Base-by-base conservation (phyloP, 768 basidiomycete species). In the Cubamyces sp. region DNA sequence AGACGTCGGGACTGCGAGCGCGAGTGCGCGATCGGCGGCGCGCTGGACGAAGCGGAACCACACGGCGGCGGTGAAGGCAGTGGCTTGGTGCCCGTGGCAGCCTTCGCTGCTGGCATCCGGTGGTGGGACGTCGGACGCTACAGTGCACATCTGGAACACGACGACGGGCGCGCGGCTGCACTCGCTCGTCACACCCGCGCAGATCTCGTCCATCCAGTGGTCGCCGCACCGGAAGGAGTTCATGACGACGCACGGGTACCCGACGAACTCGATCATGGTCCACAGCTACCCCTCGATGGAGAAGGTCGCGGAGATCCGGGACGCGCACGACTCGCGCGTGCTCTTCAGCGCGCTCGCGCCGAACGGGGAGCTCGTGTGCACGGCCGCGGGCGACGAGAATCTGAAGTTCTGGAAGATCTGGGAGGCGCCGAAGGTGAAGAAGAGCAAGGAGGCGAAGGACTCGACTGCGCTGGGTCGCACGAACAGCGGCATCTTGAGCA, bases 41-140 rank as follows among this genome's bases (percentile, higher is more conserved):
- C 80, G 82, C 56, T 84, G 82, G 81, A 81, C 79, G 55, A 84
- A 84, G 71, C 73, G 79, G 21, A 83, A 82, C 69, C 84, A 86
- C 66, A 82, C 80, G 1, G 84, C 83, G 0, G 84, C 84, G 3
- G 71, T 73, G 21, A 73, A 73, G 69, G 96, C 95, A 1, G 78
- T 99, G 57, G 94, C 94, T 0, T 99, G 97, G 94, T 96, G 94
- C 65, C 94, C 96, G 0, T 98, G 97, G 97, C 92, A 95, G 75
- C 85, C 89, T 0, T 88, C 90, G 2, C 81, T 98, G 18, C 85
- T 98, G 53, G 96, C 96, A 3, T 87, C 91, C 0, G 97, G 97
- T 0, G 96, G 97, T 0, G 97, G 97, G 0, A 96, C 96, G 2
- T 91, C 91, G 66, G 97, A 99, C 72, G 91, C 92, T 37, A 91